Base-by-base conservation (phyloP, 495 filamentous ascomycete species). In the Trichoderma reesei region DNA sequence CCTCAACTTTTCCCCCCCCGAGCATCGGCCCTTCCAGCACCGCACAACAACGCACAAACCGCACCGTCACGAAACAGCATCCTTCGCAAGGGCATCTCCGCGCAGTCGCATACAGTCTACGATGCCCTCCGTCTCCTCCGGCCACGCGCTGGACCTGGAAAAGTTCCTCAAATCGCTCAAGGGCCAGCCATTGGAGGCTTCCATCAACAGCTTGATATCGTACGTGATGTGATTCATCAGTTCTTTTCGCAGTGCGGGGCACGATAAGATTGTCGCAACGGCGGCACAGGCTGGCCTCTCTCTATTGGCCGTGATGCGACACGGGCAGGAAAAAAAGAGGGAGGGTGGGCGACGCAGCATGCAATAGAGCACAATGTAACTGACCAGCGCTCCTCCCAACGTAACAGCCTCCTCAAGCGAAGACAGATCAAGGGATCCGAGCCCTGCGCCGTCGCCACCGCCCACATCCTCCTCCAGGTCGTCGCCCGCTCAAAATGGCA, bases 361-460 rank as follows among this genome's bases (percentile, higher is more conserved):
- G n/a, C n/a, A n/a, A n/a, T n/a, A n/a, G n/a, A n/a, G n/a, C n/a
- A n/a, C n/a, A n/a, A n/a, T n/a, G n/a, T n/a, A n/a, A 31, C 18
- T 54, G 31, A 54, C 63, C 20, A 6, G 14, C 33, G 2, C 38
- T 38, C 37, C 14, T 16, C 13, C n/a, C n/a, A n/a, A n/a, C n/a
- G n/a, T n/a, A n/a, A 1, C 69, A 96, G 91, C 59, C 86, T 96
- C 41, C 83, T 98, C 41, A 96, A 96, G 74, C 81, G 92, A 71
- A 82, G 92, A 68, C 92, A 97, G 71, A 94, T 98, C 68, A 83
- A 82, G 64, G 90, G 89, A 69, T 90, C 91, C 10, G 84, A 91
- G 76, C 85, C 90, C 72, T 96, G 91, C 76, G 94, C 94, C 54
- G 84, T 90, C 63, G 94, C 92, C 69, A 98, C 93, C 6, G 89